Evolutionary conservation across 129 eudicot species (phyloP).

Genomic region (Artemisia annua): DNA sequence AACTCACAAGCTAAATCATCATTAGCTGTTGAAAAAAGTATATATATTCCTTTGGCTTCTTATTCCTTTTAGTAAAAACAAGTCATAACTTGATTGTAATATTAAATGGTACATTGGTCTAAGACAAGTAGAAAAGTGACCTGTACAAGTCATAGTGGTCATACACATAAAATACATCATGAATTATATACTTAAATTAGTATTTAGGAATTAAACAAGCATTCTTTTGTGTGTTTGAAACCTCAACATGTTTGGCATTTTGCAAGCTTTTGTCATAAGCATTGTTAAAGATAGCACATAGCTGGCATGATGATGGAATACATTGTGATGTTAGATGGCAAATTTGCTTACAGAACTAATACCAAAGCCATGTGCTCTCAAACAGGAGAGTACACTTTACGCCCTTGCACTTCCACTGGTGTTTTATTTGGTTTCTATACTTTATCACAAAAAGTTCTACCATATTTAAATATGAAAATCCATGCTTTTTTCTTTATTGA

Average conservation of each 20-base stretch:
- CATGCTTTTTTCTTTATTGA: too few species aligned
- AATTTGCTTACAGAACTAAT: constrained; percentile 23
- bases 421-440: constrained; percentile 16
- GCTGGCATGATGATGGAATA: constrained; percentile 38
- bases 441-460: constrained; percentile 2
- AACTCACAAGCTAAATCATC: not conserved
- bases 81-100: not conserved
- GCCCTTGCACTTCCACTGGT: constrained; percentile 20
- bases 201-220: not conserved
- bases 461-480: not conserved
- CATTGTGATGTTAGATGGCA: constrained; percentile 32
- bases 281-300: not conserved
- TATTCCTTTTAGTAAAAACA: not conserved
- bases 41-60: constrained; percentile 1
- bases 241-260: not conserved
- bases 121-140: constrained; percentile 7
- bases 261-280: not conserved
- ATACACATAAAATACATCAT: not conserved
- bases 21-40: constrained; percentile 1
- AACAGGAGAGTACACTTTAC: constrained; percentile 25
- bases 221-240: not conserved
- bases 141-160: constrained; percentile 15
- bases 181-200: constrained; percentile 6
- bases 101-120: not conserved
- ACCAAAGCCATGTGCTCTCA: constrained; percentile 39